Evolutionary conservation across 768 basidiomycete genomes (phyloP).

Genomic region (Suillus lakei): DNA sequence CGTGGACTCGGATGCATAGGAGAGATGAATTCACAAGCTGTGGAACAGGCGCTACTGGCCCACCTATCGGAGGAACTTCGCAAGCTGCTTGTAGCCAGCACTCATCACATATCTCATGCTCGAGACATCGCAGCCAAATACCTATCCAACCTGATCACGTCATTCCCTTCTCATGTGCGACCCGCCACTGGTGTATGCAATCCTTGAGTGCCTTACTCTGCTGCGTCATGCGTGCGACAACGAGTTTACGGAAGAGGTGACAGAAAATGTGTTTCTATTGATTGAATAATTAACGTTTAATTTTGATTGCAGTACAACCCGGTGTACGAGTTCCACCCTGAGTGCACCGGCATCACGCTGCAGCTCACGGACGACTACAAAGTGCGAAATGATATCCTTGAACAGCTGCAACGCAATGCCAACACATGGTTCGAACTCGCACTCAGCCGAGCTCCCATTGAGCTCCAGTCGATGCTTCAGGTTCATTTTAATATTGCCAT

Average conservation of each 20-base stretch:
- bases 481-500: conserved; percentile 44
- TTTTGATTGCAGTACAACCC: conserved; percentile 78
- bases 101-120: conserved; percentile 81
- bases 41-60: conserved; percentile 77
- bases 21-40: conserved; percentile 73
- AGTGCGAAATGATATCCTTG: conserved; percentile 83
- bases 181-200: conserved; percentile 81
- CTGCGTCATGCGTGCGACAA: conserved; percentile 88
- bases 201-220: conserved; percentile 90
- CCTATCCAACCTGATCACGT: conserved; percentile 82
- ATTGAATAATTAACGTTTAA: neutral
- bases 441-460: conserved; percentile 86
- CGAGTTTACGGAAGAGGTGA: conserved; percentile 89
- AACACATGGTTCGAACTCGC: conserved; percentile 89
- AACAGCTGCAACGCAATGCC: conserved; percentile 73
- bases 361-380: conserved; percentile 86
- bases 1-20: conserved; percentile 71
- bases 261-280: conserved; percentile 17
- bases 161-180: conserved; percentile 98
- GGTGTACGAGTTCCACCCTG: conserved; percentile 80
- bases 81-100: conserved; percentile 74
- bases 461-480: conserved; percentile 91
- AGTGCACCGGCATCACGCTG: conserved; percentile 72
- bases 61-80: conserved; percentile 75
- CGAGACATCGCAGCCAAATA: conserved; percentile 84